phyloP scores from a whole-genome alignment of 139 green algal genomes.

The Chlorella sp. region DNA sequence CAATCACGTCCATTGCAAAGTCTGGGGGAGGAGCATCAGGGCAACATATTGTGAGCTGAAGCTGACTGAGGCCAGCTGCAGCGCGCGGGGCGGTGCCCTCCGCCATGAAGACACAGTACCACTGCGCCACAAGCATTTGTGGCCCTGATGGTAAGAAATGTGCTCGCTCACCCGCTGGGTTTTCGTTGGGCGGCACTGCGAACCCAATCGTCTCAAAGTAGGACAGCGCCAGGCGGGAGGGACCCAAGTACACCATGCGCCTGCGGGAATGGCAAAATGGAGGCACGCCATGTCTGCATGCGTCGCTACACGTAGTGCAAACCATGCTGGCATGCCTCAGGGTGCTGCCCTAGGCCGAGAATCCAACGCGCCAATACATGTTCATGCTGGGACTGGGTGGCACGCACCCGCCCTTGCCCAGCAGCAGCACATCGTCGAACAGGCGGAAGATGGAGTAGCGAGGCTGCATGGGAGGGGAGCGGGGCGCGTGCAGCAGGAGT shows the following conservation, averaged over 20 bases:
- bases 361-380: too few species aligned
- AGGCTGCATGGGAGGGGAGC: conserved; percentile 64
- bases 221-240: conserved; percentile 48
- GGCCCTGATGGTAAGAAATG: background rate
- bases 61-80: too few species aligned
- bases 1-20: conserved; percentile 69
- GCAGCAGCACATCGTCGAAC: conserved; percentile 80
- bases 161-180: conserved; percentile 49
- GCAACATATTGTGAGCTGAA: background rate
- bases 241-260: conserved; percentile 62
- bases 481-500: conserved; percentile 22
- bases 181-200: conserved; percentile 65
- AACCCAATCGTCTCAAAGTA: conserved; percentile 70
- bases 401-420: conserved; percentile 62
- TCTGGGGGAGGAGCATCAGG: conserved; percentile 31
- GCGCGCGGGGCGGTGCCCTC: too few species aligned
- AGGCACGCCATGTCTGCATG: too few species aligned
- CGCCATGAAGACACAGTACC: too few species aligned
- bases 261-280: too few species aligned
- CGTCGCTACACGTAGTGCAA: too few species aligned
- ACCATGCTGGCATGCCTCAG: too few species aligned
- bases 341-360: too few species aligned
- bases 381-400: background rate
- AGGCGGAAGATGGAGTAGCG: conserved; percentile 76
- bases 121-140: too few species aligned